Evolutionary conservation across 2,329 filamentous ascomycete genomes (phyloP).

Genomic region (Coniella vitis): DNA sequence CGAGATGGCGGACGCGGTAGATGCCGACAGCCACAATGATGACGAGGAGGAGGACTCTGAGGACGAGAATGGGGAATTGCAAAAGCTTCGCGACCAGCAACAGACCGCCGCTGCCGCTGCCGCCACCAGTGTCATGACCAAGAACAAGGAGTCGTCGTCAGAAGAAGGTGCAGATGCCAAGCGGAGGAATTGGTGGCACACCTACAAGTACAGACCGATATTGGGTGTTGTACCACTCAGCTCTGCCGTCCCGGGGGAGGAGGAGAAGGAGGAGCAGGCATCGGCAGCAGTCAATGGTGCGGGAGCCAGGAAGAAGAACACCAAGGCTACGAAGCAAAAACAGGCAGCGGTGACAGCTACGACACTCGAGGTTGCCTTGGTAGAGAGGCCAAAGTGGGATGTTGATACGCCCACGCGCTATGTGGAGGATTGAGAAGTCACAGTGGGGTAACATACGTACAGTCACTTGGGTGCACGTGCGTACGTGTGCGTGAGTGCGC

Average conservation of each 20-base stretch:
- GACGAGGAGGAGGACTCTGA: constrained; percentile 23
- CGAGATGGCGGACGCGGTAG: constrained; percentile 26
- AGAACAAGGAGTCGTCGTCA: constrained; percentile 29
- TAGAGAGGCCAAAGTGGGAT: constrained; percentile 83
- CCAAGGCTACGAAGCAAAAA: neutral
- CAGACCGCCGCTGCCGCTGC: constrained; percentile 14
- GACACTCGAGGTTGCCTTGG: constrained; percentile 70
- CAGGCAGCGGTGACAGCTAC: constrained; percentile 19
- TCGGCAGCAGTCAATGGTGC: neutral
- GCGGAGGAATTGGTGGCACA: constrained; percentile 59
- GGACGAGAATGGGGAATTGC: constrained; percentile 24
- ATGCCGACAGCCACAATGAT: constrained; percentile 27
- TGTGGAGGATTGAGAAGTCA: constrained; percentile 32
- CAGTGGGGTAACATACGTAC: too few relatives aligned
- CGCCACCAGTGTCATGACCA: too few relatives aligned
- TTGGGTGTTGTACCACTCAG: constrained; percentile 57
- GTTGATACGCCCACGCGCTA: constrained; percentile 69
- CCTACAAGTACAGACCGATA: constrained; percentile 91
- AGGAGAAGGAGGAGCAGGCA: constrained; percentile 11
- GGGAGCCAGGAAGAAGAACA: constrained; percentile 1
- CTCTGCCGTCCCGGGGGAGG: constrained; percentile 23
- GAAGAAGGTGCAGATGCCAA: constrained; percentile 21
- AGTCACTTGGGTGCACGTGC: too few relatives aligned
- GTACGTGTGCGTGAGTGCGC: too few relatives aligned
- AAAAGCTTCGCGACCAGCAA: constrained; percentile 29